Evolutionary conservation across 1,284 basidiomycete genomes (phyloP).

Genomic region (Ceratobasidium sp.): DNA sequence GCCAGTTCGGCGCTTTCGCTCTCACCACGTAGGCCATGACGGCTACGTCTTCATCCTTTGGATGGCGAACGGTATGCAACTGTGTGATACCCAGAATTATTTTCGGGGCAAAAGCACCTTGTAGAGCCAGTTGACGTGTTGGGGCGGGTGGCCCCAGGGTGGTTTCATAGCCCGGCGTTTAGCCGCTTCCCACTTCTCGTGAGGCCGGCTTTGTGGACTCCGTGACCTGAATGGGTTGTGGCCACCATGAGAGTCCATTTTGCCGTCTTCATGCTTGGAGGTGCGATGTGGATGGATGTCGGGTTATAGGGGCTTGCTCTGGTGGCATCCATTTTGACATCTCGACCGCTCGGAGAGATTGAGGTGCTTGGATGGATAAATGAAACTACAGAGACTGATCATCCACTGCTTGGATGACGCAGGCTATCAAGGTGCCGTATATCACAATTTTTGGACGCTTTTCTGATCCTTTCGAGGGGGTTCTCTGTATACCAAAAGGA

Average conservation of each 20-base stretch:
- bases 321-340: not conserved
- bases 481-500: too few species aligned
- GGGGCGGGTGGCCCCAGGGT: not conserved
- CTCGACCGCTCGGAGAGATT: not conserved
- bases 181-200: not conserved
- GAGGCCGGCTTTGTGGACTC: not conserved
- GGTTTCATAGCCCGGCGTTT: not conserved
- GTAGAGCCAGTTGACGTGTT: not conserved
- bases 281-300: not conserved
- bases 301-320: not conserved
- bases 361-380: not conserved
- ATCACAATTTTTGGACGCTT: slow-evolving; percentile 19
- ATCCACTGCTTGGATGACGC: not conserved
- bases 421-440: not conserved
- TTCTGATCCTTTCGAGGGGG: slow-evolving; percentile 18
- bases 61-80: not conserved
- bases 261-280: not conserved
- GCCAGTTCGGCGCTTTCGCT: slow-evolving; percentile 6
- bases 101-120: not conserved
- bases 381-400: too few species aligned
- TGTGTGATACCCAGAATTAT: not conserved
- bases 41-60: slow-evolving; percentile 3
- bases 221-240: slow-evolving; percentile 24
- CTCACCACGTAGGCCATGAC: not conserved
- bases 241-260: slow-evolving; percentile 17